Conservation (phyloP, 83 land plant genomes). For the Thuja plicata region DNA sequence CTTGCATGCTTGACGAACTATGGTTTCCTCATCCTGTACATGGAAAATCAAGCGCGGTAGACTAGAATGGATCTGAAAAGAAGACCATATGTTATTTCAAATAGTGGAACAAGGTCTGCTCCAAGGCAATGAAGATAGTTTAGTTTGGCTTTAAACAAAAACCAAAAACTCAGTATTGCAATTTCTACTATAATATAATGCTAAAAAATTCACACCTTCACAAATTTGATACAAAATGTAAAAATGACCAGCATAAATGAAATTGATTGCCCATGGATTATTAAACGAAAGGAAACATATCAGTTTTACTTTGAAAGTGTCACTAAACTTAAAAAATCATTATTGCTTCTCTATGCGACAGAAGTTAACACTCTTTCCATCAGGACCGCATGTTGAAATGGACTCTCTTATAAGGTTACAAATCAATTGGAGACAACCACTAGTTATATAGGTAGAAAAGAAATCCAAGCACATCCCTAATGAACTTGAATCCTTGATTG, state of each 20-base stretch:
- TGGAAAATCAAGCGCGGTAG: constrained; percentile 63
- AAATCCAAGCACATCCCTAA: background rate
- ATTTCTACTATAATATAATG: background rate
- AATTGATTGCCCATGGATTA: background rate
- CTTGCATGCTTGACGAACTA: constrained; percentile 59
- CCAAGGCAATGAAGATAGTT: background rate
- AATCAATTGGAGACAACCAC: background rate
- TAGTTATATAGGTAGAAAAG: background rate
- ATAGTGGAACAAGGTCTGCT: background rate
- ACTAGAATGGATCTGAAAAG: constrained; percentile 53
- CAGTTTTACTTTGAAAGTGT: background rate
- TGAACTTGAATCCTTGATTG: background rate
- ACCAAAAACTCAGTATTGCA: background rate
- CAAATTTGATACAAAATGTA: background rate
- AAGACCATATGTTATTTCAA: background rate
- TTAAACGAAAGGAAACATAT: background rate
- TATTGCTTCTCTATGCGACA: background rate
- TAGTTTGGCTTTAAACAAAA: background rate
- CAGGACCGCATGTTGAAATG: background rate
- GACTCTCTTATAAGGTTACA: background rate
- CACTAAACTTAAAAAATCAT: background rate
- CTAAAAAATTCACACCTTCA: background rate
- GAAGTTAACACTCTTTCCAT: background rate
- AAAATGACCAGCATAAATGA: background rate
- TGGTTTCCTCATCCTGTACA: constrained; percentile 58